Conservation (phyloP, 495 filamentous ascomycete species). For the Durotheca rogersii region DNA sequence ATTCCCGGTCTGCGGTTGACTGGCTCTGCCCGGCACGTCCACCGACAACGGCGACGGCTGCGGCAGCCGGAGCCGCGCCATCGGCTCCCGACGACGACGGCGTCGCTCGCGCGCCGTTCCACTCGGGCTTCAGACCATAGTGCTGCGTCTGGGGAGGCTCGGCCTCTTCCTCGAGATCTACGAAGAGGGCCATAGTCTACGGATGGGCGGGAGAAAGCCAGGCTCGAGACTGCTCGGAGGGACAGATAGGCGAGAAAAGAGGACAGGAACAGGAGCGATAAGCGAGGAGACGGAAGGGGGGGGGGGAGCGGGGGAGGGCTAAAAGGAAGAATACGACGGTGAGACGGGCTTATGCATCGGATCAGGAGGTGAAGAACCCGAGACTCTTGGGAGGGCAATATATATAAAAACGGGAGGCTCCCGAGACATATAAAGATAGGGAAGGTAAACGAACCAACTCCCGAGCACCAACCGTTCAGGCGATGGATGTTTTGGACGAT, state of each 20-base stretch:
- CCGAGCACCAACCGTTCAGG: neutral
- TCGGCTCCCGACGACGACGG: constrained; percentile 22
- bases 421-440: too few species aligned
- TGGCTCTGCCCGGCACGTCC: constrained; percentile 21
- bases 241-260: neutral
- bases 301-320: constrained; percentile 1
- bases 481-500: neutral
- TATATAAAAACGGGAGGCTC: too few species aligned
- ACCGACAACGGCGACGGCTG: constrained; percentile 13
- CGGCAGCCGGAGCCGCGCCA: constrained; percentile 10
- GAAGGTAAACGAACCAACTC: neutral
- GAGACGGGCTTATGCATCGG: neutral
- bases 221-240: constrained; percentile 1
- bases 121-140: constrained; percentile 31
- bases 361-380: neutral
- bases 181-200: constrained; percentile 60
- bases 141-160: constrained; percentile 44
- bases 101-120: constrained; percentile 27
- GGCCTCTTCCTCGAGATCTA: constrained; percentile 62
- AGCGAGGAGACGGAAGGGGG: constrained; percentile 6
- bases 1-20: constrained; percentile 32
- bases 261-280: constrained; percentile 3
- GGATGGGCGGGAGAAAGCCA: constrained; percentile 1
- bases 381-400: neutral
- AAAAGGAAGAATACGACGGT: constrained; percentile 9